These are phyloP conservation scores for Penicillium dipodomyicola DNA, from an alignment of 495 filamentous ascomycete genomes.

Conservation along the genomic window DNA sequence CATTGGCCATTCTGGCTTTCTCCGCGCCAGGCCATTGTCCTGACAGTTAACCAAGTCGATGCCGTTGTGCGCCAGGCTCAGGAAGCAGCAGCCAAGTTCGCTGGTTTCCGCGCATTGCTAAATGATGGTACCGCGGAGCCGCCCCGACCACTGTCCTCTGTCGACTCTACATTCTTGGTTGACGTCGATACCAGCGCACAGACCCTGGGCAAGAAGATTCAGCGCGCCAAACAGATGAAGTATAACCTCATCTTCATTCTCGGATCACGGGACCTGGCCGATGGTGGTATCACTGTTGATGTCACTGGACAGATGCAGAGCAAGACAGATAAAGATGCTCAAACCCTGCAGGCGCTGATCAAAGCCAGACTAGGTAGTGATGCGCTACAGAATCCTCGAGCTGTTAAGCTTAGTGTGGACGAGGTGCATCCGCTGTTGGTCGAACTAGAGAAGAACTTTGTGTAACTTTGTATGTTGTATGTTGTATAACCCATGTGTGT, in stretches of 20 bases:
- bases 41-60: conserved; percentile 69
- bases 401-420: conserved; percentile 38
- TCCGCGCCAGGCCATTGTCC: conserved; percentile 73
- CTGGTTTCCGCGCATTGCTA: conserved; percentile 34
- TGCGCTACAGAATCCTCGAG: conserved; percentile 38
- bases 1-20: conserved; percentile 92
- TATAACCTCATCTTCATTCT: conserved; percentile 75
- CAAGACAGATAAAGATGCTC: conserved; percentile 31
- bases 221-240: conserved; percentile 66
- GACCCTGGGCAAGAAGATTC: conserved; percentile 65
- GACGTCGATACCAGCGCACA: conserved; percentile 68
- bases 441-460: conserved; percentile 42
- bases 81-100: conserved; percentile 38
- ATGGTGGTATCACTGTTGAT: conserved; percentile 45
- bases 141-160: conserved; percentile 36
- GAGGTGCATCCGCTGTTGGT: conserved; percentile 42
- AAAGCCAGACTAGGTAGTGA: conserved; percentile 29
- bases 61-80: conserved; percentile 58
- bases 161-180: conserved; percentile 57
- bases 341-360: conserved; percentile 35
- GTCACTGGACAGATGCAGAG: conserved; percentile 47
- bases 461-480: conserved; percentile 11
- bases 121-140: conserved; percentile 16
- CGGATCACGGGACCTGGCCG: conserved; percentile 55
- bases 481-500: not conserved